phyloP scores from a whole-genome alignment of 306 rosid genomes.

The Bauhinia variegata region DNA sequence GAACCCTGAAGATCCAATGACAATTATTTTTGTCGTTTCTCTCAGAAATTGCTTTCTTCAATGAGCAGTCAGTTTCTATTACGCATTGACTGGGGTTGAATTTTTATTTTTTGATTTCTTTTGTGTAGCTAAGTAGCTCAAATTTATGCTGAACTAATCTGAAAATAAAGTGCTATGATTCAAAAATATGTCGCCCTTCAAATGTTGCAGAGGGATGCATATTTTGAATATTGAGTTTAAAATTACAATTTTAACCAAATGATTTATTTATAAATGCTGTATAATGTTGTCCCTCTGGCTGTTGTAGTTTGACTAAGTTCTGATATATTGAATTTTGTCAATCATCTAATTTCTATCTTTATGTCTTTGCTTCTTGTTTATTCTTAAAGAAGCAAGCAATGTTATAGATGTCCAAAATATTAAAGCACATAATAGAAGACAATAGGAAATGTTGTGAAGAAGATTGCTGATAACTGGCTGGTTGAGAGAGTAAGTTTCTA shows the following conservation, averaged over 20 bases:
- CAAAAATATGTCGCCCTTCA: not conserved
- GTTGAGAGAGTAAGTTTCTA: slow-evolving; percentile 55
- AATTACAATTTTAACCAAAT: not conserved
- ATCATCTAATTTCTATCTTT: slow-evolving; percentile 16
- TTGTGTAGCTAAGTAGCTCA: not conserved
- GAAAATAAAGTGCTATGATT: not conserved
- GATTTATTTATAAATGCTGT: not conserved
- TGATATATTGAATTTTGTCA: slow-evolving; percentile 17
- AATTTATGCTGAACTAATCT: not conserved
- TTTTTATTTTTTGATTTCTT: not conserved
- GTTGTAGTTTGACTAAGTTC: slow-evolving; percentile 16
- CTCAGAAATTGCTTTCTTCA: slow-evolving; percentile 17
- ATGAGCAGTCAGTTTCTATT: slow-evolving; percentile 5
- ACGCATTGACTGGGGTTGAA: not conserved
- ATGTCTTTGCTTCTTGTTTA: slow-evolving; percentile 9
- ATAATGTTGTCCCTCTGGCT: not conserved
- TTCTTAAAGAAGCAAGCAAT: slow-evolving; percentile 59
- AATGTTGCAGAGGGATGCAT: slow-evolving; percentile 1
- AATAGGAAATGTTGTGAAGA: slow-evolving; percentile 62
- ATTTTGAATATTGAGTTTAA: slow-evolving; percentile 1
- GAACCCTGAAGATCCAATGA: not conserved
- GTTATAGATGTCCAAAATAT: slow-evolving; percentile 57
- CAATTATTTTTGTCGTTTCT: not conserved
- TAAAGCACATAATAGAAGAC: slow-evolving; percentile 63
- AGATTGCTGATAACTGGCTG: slow-evolving; percentile 62